Evolutionary conservation across 495 filamentous ascomycete species (phyloP).

Genomic region (Letharia lupina): DNA sequence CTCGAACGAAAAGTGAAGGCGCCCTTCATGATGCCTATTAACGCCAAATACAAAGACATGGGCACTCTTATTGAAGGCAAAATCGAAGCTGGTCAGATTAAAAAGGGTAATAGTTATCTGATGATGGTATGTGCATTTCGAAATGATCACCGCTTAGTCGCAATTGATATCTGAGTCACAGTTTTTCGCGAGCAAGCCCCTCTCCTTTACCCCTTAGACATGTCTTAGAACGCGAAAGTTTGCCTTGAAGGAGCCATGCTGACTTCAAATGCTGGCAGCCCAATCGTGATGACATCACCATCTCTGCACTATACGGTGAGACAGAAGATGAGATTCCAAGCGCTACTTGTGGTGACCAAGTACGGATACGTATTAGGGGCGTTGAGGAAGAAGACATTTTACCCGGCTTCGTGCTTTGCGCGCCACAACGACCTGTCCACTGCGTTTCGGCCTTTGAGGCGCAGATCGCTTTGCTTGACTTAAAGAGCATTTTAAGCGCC

Average conservation of each 20-base stretch:
- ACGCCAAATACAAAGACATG: conserved; percentile 93
- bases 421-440: conserved; percentile 81
- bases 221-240: not conserved
- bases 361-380: conserved; percentile 82
- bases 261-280: conserved; percentile 33
- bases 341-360: conserved; percentile 88
- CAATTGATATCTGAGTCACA: not conserved
- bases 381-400: conserved; percentile 96
- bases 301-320: conserved; percentile 85
- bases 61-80: conserved; percentile 97
- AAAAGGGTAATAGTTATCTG: conserved; percentile 70
- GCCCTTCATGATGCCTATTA: conserved; percentile 98
- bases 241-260: not conserved
- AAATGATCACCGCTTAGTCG: not conserved
- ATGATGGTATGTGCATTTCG: conserved; percentile 55
- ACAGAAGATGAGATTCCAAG: conserved; percentile 81
- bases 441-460: conserved; percentile 87
- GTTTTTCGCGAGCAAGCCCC: not conserved
- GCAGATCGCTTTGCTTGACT: conserved; percentile 89
- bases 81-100: conserved; percentile 86
- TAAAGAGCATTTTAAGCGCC: conserved; percentile 83
- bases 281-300: conserved; percentile 67
- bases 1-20: conserved; percentile 94
- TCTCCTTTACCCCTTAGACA: not conserved
- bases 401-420: conserved; percentile 95